Base-by-base conservation (phyloP, 2,329 filamentous ascomycete species). In the Hymenoscyphus repandus region DNA sequence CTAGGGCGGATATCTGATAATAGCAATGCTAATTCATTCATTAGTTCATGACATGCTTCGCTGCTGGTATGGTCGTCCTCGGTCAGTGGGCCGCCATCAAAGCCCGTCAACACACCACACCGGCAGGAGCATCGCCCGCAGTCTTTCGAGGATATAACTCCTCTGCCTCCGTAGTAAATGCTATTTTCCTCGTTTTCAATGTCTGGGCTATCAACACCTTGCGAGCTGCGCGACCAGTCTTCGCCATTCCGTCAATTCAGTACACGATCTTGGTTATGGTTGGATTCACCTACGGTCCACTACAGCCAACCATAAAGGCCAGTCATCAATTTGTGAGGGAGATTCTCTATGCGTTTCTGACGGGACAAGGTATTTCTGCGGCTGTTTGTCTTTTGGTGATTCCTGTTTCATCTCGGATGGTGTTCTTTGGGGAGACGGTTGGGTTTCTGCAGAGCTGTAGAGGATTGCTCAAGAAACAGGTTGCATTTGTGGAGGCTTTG, bases 211-310 rank as follows among this genome's bases (percentile, higher is more conserved):
- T 81, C 56, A 87, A 86, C 61, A 70, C 78, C 1, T 59, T 86
- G 20, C 78, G 84, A 40, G 83, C 85, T 13, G 82, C 79, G 56
- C 75, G 77, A 39, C 83, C 83, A 5, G 78, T 83, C 55, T 75
- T 88, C 51, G 79, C 79, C 42, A 76, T 88, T 22, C 83, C 85
- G 0, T 73, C 79, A n/a, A 85, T 89, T 50, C 71, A 85, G 41
- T 86, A 81, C 63, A 78, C 78, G n/a, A 85, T 89, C 49, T 75
- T 87, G 43, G 74, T 78, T 48, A 83, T 83, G 57, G 74, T 88
- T 30, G 69, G 77, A 1, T 76, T 78, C 38, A 80, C 79, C 0
- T 83, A 77, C 52, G 81, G 79, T 1, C 76, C 85, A 1, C 66
- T 75, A 31, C 80, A 87, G 56, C 67, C 70, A 1, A 82, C 72